phyloP scores from a whole-genome alignment of 164 flowering plant species.

The Nelumbo lutea region DNA sequence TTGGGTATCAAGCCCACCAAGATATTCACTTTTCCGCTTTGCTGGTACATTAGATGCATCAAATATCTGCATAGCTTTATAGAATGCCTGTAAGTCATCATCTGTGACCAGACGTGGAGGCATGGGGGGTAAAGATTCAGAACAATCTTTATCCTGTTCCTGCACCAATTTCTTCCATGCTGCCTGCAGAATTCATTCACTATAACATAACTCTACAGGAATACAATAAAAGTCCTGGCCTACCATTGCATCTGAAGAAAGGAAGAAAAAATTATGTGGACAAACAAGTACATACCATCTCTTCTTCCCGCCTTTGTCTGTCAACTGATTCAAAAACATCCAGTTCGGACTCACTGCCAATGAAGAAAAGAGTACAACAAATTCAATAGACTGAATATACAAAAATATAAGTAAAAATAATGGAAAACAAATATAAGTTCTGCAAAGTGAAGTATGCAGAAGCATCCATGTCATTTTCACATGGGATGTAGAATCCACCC shows the following conservation, averaged over 20 bases:
- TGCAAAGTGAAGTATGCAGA: not conserved
- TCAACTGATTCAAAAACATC: conserved; percentile 91
- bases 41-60: conserved; percentile 47
- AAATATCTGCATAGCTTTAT: conserved; percentile 69
- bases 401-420: conserved; percentile 3
- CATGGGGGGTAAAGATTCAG: conserved; percentile 40
- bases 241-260: not conserved
- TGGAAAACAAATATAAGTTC: not conserved
- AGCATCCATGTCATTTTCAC: too few species aligned
- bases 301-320: conserved; percentile 68
- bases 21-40: conserved; percentile 57
- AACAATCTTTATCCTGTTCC: conserved; percentile 32
- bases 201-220: not conserved
- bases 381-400: not conserved
- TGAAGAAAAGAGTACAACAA: conserved; percentile 2
- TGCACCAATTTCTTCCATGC: conserved; percentile 56
- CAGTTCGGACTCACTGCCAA: conserved; percentile 84
- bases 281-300: conserved; percentile 47
- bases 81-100: conserved; percentile 68
- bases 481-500: not conserved
- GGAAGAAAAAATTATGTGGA: not conserved
- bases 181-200: conserved; percentile 39
- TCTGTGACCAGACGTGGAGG: conserved; percentile 92
- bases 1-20: conserved; percentile 72
- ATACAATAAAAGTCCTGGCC: not conserved